Percentiles rank a stretch among this genome's conserved stretches.
phyloP scores from a whole-genome alignment of 2,329 filamentous ascomycete species.

The Colletotrichum zoysiae region DNA sequence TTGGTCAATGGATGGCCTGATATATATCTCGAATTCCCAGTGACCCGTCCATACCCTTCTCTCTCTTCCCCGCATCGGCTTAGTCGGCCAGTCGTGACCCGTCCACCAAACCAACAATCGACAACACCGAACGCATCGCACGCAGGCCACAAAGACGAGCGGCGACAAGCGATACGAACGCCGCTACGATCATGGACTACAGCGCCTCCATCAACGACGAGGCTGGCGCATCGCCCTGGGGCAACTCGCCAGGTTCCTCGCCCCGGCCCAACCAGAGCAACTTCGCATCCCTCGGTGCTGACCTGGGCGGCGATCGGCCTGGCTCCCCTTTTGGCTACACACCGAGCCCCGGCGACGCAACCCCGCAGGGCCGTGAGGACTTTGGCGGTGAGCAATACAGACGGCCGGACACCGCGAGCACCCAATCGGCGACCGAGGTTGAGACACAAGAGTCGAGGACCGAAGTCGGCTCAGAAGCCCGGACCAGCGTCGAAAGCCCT shows the following conservation, averaged over 20 bases:
- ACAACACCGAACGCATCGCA: constrained; percentile 18
- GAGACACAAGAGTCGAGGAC: constrained; percentile 53
- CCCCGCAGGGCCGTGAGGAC: constrained; percentile 53
- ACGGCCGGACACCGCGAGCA: constrained; percentile 62
- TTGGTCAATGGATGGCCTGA: constrained; percentile 39
- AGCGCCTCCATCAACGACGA: constrained; percentile 69
- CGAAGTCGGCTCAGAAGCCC: constrained; percentile 40
- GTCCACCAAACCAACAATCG: constrained; percentile 25
- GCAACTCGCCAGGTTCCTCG: constrained; percentile 64
- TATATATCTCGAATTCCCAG: constrained; percentile 27
- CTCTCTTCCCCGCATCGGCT: constrained; percentile 41
- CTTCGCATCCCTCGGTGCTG: constrained; percentile 52
- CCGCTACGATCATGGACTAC: constrained; percentile 64
- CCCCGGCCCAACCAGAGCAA: constrained; percentile 60
- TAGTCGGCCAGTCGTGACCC: constrained; percentile 39
- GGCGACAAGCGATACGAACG: not conserved
- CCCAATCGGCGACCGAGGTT: constrained; percentile 58
- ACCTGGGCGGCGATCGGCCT: constrained; percentile 55
- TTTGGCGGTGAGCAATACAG: constrained; percentile 56
- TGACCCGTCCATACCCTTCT: constrained; percentile 22
- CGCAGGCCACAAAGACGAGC: constrained; percentile 5
- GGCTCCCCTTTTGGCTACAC: constrained; percentile 60
- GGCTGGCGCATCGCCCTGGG: constrained; percentile 67
- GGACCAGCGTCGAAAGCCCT: constrained; percentile 42
- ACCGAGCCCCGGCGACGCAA: constrained; percentile 58